Evolutionary conservation across 192 early-diverging fungal genomes (phyloP).

Genomic region (Hyaloraphidium curvatum): DNA sequence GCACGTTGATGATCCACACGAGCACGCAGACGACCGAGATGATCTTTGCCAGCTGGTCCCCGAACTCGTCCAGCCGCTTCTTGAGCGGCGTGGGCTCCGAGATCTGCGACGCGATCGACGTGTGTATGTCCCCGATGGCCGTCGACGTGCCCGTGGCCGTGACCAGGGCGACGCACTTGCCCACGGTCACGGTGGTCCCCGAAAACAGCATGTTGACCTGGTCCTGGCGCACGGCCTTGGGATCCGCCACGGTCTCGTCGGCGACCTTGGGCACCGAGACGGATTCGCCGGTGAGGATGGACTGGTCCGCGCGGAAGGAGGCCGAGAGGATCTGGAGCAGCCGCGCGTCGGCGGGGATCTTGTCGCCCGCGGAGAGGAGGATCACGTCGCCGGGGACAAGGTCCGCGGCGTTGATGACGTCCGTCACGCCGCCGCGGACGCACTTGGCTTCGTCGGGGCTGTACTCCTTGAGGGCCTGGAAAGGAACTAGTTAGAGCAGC

Average conservation of each 20-base stretch:
- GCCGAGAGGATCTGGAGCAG: constrained; percentile 60
- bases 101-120: constrained; percentile 60
- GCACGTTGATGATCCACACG: constrained; percentile 95
- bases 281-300: constrained; percentile 89
- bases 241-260: constrained; percentile 33
- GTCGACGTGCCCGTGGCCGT: constrained; percentile 70
- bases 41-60: constrained; percentile 59
- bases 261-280: constrained; percentile 72
- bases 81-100: constrained; percentile 92
- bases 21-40: constrained; percentile 69
- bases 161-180: constrained; percentile 75
- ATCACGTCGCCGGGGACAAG: constrained; percentile 97
- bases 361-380: constrained; percentile 77
- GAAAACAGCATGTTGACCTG: constrained; percentile 94
- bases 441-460: constrained; percentile 90
- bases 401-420: constrained; percentile 48
- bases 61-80: constrained; percentile 90
- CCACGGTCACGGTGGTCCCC: constrained; percentile 84
- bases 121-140: constrained; percentile 87
- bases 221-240: constrained; percentile 78
- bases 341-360: constrained; percentile 88
- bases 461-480: constrained; percentile 77
- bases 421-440: constrained; percentile 39
- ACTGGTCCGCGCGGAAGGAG: constrained; percentile 84
- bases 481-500: not conserved